These are phyloP conservation scores for Tricholoma terreum DNA, from an alignment of 768 basidiomycete species.

Conservation along the genomic window DNA sequence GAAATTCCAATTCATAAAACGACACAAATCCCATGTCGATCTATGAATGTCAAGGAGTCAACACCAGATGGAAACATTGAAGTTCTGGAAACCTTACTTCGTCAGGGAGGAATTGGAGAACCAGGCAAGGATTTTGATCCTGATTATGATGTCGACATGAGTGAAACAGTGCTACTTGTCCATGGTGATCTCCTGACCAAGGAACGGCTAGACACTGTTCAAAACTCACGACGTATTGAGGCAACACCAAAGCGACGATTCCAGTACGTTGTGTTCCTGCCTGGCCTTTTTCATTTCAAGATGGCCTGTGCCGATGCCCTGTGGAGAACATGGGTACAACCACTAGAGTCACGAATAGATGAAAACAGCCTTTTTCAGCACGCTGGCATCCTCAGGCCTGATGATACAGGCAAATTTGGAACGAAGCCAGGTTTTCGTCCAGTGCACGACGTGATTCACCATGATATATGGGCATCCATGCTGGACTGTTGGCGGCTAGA, in stretches of 20 bases:
- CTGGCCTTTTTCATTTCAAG: no score
- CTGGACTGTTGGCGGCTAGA: constrained; percentile 17
- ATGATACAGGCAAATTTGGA: constrained; percentile 21
- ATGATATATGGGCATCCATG: constrained; percentile 9
- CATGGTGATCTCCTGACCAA: no score
- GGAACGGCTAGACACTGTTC: constrained; percentile 13
- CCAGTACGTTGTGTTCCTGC: constrained; percentile 3
- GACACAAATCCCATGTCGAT: constrained; percentile 2
- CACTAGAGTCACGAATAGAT: constrained; percentile 5
- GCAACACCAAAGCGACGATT: constrained; percentile 8
- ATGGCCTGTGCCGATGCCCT: constrained; percentile 9
- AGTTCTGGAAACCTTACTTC: constrained; percentile 3
- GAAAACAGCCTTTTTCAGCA: constrained; percentile 1
- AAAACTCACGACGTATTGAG: constrained; percentile 12
- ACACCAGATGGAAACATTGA: constrained; percentile 15
- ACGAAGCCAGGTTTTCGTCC: constrained; percentile 23
- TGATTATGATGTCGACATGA: constrained; percentile 4
- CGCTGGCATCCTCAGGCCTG: constrained; percentile 16
- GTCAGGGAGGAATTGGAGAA: constrained; percentile 10
- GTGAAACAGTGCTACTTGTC: constrained; percentile 6
- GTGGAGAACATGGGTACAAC: constrained; percentile 6
- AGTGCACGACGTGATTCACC: constrained; percentile 26
- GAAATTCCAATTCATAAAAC: constrained; percentile 14
- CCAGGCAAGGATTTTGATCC: background rate
- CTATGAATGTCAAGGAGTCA: constrained; percentile 19